phyloP scores from a whole-genome alignment of 371 early-diverging fungal species.

The Amoeboaphelidium protococcarum region DNA sequence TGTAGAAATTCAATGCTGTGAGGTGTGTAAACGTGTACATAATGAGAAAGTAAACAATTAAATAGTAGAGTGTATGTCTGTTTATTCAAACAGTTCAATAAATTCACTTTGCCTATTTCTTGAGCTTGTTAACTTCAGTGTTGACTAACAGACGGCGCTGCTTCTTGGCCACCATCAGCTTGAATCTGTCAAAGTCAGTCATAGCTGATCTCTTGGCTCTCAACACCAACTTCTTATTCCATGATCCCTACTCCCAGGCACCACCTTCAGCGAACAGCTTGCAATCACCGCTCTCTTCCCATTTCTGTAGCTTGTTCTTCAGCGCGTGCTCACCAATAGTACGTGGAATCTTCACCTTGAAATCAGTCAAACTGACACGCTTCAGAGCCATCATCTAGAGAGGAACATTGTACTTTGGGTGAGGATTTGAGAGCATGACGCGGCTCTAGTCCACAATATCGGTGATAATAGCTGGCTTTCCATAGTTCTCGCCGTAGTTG shows the following conservation, averaged over 20 bases:
- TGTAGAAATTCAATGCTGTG: background rate
- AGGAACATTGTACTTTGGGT: conserved; percentile 56
- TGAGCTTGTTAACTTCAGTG: background rate
- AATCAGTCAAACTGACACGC: conserved; percentile 63
- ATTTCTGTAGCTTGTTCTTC: conserved; percentile 54
- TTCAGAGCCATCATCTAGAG: conserved; percentile 67
- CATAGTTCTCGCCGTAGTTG: conserved; percentile 71
- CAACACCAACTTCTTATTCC: conserved; percentile 73
- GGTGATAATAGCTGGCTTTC: conserved; percentile 89
- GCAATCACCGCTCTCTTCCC: too few species aligned
- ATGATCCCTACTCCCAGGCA: too few species aligned
- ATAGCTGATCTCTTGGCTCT: conserved; percentile 45
- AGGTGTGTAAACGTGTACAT: background rate
- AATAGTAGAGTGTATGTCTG: background rate
- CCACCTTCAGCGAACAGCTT: too few species aligned
- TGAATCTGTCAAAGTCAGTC: conserved; percentile 91
- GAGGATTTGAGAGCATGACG: conserved; percentile 84
- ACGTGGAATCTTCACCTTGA: conserved; percentile 59
- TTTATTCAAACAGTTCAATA: too few species aligned
- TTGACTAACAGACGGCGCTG: conserved; percentile 12
- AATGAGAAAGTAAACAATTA: background rate
- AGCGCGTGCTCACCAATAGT: conserved; percentile 41
- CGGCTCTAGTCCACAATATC: conserved; percentile 96
- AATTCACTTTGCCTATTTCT: too few species aligned
- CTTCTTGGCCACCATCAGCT: conserved; percentile 57